phyloP scores from a whole-genome alignment of 306 rosid species.

The Acacia melanoxylon region DNA sequence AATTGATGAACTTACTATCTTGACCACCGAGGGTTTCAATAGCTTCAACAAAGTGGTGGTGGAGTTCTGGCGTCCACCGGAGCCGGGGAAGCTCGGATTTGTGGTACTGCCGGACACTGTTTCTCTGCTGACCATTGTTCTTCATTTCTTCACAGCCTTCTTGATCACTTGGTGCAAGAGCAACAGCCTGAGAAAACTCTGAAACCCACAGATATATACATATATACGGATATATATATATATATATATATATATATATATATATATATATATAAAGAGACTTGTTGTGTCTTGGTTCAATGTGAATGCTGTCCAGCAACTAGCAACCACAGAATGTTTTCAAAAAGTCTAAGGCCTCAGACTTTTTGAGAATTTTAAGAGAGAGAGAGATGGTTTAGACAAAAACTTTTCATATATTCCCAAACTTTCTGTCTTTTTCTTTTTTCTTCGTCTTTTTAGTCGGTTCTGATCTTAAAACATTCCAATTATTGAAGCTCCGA shows the following conservation, averaged over 20 bases:
- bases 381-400: constrained; percentile 14
- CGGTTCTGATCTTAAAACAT: constrained; percentile 21
- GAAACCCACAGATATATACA: constrained; percentile 3
- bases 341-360: constrained; percentile 27
- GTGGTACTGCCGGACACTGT: constrained; percentile 30
- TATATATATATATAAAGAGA: neutral
- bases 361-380: constrained; percentile 16
- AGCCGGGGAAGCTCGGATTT: constrained; percentile 43
- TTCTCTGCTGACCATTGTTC: constrained; percentile 26
- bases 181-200: constrained; percentile 21
- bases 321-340: constrained; percentile 33
- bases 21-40: constrained; percentile 41
- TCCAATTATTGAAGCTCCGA: constrained; percentile 2
- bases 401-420: constrained; percentile 31
- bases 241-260: too few relatives aligned
- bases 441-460: neutral
- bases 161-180: neutral
- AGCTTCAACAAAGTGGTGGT: constrained; percentile 37
- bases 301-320: constrained; percentile 28
- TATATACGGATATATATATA: too few relatives aligned
- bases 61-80: constrained; percentile 47
- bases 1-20: constrained; percentile 20
- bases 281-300: neutral
- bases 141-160: constrained; percentile 18
- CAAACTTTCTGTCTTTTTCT: constrained; percentile 14